A percentile compares a stretch with the other conserved stretches of the same genome.
Evolutionary conservation across 768 basidiomycete species (phyloP).

Genomic region (Crucibulum laeve): DNA sequence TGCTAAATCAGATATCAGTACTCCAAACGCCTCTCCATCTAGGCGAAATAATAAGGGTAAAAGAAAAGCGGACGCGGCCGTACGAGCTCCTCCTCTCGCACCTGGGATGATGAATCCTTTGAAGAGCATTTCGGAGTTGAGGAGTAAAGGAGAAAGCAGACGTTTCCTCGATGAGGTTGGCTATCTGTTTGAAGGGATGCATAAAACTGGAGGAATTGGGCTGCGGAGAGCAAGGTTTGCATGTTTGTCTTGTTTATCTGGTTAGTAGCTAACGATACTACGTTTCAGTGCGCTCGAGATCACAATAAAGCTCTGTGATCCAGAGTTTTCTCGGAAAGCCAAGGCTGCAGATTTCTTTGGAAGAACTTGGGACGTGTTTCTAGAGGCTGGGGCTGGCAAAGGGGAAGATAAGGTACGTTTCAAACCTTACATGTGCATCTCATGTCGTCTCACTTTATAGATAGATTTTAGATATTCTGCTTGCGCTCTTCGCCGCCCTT

Average conservation of each 20-base stretch:
- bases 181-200: conserved; percentile 80
- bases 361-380: conserved; percentile 65
- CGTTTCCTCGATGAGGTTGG: conserved; percentile 83
- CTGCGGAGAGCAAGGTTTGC: conserved; percentile 67
- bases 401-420: conserved; percentile 48
- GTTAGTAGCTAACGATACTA: background rate
- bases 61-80: conserved; percentile 30
- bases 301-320: conserved; percentile 65
- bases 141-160: conserved; percentile 76
- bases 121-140: conserved; percentile 76
- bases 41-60: conserved; percentile 25
- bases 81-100: conserved; percentile 29
- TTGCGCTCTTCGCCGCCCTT: conserved; percentile 59
- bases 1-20: conserved; percentile 22
- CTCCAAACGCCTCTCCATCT: conserved; percentile 32
- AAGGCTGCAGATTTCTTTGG: conserved; percentile 71
- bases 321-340: conserved; percentile 75
- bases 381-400: conserved; percentile 51
- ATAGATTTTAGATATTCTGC: conserved; percentile 61
- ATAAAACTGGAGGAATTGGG: conserved; percentile 41
- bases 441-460: background rate
- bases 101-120: conserved; percentile 66
- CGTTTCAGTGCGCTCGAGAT: conserved; percentile 67
- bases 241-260: background rate
- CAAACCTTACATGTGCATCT: background rate